Percentiles rank a stretch among this genome's conserved stretches.
Evolutionary conservation across 441 rosid species (phyloP).

Genomic region (Populus tomentosa): DNA sequence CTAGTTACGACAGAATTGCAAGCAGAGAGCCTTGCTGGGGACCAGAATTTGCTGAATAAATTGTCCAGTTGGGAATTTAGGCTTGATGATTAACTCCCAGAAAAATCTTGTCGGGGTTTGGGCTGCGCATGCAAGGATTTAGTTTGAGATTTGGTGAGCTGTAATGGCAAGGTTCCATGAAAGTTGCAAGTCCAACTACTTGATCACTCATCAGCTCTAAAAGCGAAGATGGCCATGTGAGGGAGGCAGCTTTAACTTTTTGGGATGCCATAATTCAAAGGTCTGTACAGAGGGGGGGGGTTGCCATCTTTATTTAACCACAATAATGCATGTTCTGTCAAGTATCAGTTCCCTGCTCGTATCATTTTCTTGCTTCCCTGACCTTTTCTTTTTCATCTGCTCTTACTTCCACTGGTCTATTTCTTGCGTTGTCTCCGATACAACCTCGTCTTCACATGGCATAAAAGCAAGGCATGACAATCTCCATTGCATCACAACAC

Average conservation of each 20-base stretch:
- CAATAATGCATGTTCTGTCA: constrained; percentile 34
- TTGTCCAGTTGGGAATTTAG: neutral
- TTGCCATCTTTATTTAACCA: constrained; percentile 17
- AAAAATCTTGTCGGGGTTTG: neutral
- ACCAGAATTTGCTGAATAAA: too few species aligned
- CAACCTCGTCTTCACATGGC: constrained; percentile 20
- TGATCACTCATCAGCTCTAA: constrained; percentile 15
- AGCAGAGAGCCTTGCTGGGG: too few species aligned
- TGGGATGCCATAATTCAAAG: constrained; percentile 21
- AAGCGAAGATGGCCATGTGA: constrained; percentile 38
- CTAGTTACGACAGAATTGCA: too few species aligned
- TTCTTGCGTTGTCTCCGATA: neutral
- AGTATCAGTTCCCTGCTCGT: constrained; percentile 16
- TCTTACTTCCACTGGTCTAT: constrained; percentile 23
- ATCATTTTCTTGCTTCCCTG: constrained; percentile 18
- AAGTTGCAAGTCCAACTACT: constrained; percentile 13
- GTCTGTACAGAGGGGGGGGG: constrained; percentile 20
- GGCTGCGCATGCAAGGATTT: neutral
- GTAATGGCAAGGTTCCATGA: constrained; percentile 10
- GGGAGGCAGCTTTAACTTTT: constrained; percentile 34
- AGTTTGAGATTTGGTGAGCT: constrained; percentile 18
- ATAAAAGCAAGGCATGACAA: constrained; percentile 9
- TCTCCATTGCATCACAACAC: constrained; percentile 6
- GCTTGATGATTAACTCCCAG: neutral
- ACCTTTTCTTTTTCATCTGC: constrained; percentile 8